These are phyloP conservation scores for Diaporthe citrichinensis DNA, from an alignment of 2,329 filamentous ascomycete species.

Conservation along the genomic window DNA sequence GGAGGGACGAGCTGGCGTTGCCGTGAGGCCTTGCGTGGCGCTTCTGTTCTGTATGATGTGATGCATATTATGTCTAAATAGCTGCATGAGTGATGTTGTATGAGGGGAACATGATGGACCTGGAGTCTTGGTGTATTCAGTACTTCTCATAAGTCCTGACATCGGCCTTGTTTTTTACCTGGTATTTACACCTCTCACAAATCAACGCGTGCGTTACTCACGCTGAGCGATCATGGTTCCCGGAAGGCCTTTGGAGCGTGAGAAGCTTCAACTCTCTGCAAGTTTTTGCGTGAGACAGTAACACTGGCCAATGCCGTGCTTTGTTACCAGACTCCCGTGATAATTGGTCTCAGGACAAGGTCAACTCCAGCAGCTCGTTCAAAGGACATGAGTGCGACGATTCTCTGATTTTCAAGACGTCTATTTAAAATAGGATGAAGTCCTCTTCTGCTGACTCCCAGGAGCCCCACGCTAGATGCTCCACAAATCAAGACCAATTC, in stretches of 20 bases:
- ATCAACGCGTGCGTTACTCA: background rate
- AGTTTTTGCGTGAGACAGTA: background rate
- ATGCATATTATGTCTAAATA: background rate
- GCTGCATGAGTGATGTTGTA: constrained; percentile 18
- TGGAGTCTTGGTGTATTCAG: background rate
- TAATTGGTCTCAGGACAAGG: background rate
- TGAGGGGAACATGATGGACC: background rate
- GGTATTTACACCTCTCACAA: background rate
- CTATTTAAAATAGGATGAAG: background rate
- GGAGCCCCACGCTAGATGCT: constrained; percentile 19
- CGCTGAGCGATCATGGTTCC: background rate
- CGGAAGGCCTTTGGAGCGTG: background rate
- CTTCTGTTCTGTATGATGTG: background rate
- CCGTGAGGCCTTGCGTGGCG: constrained; percentile 43
- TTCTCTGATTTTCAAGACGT: constrained; percentile 2
- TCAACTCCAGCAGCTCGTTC: background rate
- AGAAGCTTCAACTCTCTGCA: background rate
- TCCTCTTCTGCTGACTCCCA: background rate
- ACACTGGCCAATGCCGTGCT: background rate
- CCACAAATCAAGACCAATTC: constrained; percentile 24
- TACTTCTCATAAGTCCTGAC: background rate
- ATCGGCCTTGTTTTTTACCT: background rate
- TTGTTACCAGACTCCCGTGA: background rate
- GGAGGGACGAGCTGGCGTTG: constrained; percentile 53
- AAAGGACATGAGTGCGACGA: background rate